phyloP scores from a whole-genome alignment of 1,284 basidiomycete genomes.

The Anthracocystis walkeri region DNA sequence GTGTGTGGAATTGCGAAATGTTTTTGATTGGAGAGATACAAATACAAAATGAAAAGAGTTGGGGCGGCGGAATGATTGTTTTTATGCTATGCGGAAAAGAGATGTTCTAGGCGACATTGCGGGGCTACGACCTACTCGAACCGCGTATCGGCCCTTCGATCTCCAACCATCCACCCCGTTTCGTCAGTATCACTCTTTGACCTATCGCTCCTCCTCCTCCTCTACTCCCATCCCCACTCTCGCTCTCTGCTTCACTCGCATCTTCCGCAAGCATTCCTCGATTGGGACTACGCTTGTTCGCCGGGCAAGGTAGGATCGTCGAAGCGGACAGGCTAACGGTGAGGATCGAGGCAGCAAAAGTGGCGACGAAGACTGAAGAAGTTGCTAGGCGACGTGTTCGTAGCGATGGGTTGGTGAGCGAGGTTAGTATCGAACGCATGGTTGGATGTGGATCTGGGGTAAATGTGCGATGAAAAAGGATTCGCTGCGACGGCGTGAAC shows the following conservation, averaged over 20 bases:
- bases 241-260: background rate
- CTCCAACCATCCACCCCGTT: conserved; percentile 58
- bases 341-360: conserved; percentile 52
- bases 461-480: background rate
- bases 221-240: background rate
- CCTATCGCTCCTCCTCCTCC: conserved; percentile 14
- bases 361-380: conserved; percentile 51
- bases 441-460: too few relatives aligned
- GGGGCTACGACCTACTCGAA: too few relatives aligned
- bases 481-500: background rate
- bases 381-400: conserved; percentile 41
- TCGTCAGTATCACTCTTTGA: conserved; percentile 48
- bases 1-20: too few relatives aligned
- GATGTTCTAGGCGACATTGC: too few relatives aligned
- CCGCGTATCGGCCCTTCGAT: conserved; percentile 46
- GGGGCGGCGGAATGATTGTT: too few relatives aligned
- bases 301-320: conserved; percentile 59
- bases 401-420: conserved; percentile 29
- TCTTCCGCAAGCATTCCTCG: conserved; percentile 26
- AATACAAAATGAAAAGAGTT: too few relatives aligned
- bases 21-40: too few relatives aligned
- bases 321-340: conserved; percentile 55
- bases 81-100: too few relatives aligned
- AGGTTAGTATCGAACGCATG: conserved; percentile 12
- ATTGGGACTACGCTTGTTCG: conserved; percentile 16